These are phyloP conservation scores for Globisporangium canariense DNA, from an alignment of 352 stramenopile species.

Conservation along the genomic window DNA sequence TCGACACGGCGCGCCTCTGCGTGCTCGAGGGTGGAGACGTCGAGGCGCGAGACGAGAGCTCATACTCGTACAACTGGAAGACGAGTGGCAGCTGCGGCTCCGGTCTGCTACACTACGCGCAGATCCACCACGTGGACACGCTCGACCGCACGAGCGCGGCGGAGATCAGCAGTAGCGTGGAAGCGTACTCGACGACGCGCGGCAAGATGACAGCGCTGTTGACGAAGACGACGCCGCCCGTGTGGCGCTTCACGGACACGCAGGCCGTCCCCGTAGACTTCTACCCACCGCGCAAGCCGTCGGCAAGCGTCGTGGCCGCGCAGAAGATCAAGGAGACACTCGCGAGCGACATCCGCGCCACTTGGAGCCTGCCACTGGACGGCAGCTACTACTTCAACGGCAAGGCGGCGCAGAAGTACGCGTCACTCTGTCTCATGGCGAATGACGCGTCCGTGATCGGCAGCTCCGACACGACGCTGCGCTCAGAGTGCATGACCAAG, in stretches of 20 bases:
- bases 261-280: constrained; percentile 40
- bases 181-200: constrained; percentile 46
- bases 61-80: constrained; percentile 59
- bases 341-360: constrained; percentile 39
- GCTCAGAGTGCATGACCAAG: constrained; percentile 51
- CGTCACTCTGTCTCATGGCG: constrained; percentile 70
- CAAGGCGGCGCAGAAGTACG: constrained; percentile 75
- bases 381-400: constrained; percentile 81
- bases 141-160: constrained; percentile 41
- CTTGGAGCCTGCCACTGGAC: constrained; percentile 41
- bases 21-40: constrained; percentile 45
- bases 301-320: constrained; percentile 21
- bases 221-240: constrained; percentile 38
- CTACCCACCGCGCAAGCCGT: constrained; percentile 38
- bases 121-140: constrained; percentile 58
- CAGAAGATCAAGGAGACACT: constrained; percentile 44
- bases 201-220: constrained; percentile 51
- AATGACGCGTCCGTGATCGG: constrained; percentile 58
- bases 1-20: constrained; percentile 38
- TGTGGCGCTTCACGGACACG: constrained; percentile 48
- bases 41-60: constrained; percentile 35
- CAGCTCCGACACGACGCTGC: constrained; percentile 26
- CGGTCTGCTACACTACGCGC: constrained; percentile 60
- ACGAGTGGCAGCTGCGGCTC: constrained; percentile 45
- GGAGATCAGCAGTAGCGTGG: constrained; percentile 24